Percentiles rank a stretch among this genome's conserved stretches.
These are phyloP conservation scores for Iris macrosiphon DNA, from an alignment of 106 monocot species.

Conservation along the genomic window DNA sequence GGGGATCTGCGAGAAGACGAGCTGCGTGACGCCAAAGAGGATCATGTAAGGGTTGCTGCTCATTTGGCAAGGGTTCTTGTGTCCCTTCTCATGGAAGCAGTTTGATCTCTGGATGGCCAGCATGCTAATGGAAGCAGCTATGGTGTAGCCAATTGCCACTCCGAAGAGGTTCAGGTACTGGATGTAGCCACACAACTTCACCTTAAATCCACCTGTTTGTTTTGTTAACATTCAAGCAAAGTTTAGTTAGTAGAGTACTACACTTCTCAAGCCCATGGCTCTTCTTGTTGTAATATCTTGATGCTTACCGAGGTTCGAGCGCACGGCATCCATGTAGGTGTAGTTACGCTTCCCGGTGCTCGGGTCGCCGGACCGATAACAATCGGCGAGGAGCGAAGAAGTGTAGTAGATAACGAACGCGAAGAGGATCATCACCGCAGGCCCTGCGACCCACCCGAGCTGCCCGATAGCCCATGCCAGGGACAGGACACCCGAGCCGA, in stretches of 20 bases:
- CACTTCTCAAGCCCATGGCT: too few species aligned
- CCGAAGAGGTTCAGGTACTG: constrained; percentile 59
- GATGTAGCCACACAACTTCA: constrained; percentile 51
- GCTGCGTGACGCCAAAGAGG: constrained; percentile 41
- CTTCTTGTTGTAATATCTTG: not conserved
- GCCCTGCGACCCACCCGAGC: constrained; percentile 66
- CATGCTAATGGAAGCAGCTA: constrained; percentile 77
- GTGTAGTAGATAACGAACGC: constrained; percentile 54
- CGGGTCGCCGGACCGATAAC: constrained; percentile 47
- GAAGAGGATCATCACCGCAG: constrained; percentile 46
- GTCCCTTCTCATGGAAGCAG: constrained; percentile 54
- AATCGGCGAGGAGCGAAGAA: constrained; percentile 56
- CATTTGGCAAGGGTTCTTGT: constrained; percentile 20
- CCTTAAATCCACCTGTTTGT: constrained; percentile 40
- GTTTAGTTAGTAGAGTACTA: too few species aligned
- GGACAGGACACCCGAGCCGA: constrained; percentile 62
- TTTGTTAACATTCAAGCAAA: not conserved
- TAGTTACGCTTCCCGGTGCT: constrained; percentile 58
- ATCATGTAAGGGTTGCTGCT: constrained; percentile 57
- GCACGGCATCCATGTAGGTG: constrained; percentile 58
- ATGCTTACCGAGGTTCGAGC: constrained; percentile 40
- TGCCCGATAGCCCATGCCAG: constrained; percentile 64
- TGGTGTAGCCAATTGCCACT: constrained; percentile 66
- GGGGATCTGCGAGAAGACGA: constrained; percentile 52
- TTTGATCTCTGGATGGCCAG: constrained; percentile 46